Base-by-base conservation (phyloP, 2,329 filamentous ascomycete species). In the Colletotrichum filicis region DNA sequence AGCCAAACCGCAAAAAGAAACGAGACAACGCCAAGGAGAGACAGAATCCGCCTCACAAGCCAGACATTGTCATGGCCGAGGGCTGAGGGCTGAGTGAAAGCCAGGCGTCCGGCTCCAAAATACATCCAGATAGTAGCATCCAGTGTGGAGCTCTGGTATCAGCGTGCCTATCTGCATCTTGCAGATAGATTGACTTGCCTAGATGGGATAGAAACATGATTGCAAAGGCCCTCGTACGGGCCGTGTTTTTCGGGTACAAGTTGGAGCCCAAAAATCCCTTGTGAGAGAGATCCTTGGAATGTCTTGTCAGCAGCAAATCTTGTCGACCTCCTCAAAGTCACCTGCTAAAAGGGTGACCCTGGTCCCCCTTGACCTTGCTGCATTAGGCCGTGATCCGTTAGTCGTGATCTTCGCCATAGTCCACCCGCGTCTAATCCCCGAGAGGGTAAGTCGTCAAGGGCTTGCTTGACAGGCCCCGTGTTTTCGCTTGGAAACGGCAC, bases 121-220 rank as follows among this genome's bases (percentile, higher is more conserved):
- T 32, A 56, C 56, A 37, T 57, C 59, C 60, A 63, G 53, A 35
- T 26, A 35, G 70, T 70, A 67, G 49, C 68, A 67, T 74, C 55
- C 57, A 8, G 62, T 37, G 63, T 72, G 72, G 72, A 63, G 42
- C 68, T 35, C 71, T 32, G 58, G 68, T 72, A 72, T 72, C 68
- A 74, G 19, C 32, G 63, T 68, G 63, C 58, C 68, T 60, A 64
- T 60, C 62, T 74, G 63, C 68, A 68, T 72, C 68, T 71, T 63
- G 63, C 58, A 74, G 68, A 35, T 59, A 64, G 63, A 60, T 60
- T 68, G 68, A 60, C 62, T 64, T 72, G 68, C 72, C 63, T 64
- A 64, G 68, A 63, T 61, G 59, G 68, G 62, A 71, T 58, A 64
- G 68, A 61, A 60, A 52, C 68, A 68, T 72, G 58, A 53, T 68